Evolutionary conservation across 345 rosid genomes (phyloP), one percentile per base, ranked within the genome.

Genomic region (Noccaea bulbosa): DNA sequence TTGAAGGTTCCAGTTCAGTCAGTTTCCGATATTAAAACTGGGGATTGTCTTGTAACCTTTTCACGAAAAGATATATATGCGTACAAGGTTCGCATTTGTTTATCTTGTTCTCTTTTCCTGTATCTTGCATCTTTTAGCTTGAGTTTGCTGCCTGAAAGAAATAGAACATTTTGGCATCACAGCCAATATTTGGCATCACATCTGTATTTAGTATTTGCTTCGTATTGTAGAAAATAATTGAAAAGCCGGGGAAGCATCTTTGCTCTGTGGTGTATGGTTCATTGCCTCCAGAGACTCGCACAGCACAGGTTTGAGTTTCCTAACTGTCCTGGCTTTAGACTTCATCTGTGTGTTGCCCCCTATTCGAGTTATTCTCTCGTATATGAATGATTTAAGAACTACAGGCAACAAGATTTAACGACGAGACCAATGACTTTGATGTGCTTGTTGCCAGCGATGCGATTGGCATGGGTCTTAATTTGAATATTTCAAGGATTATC

Each of bases 361-460:
- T 1, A 6, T 22, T 34, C 7, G 43, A 59, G 39, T 5, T 59
- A 7, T 58, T 64, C 24, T 52, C 45, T 48, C 56, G 30, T 56
- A 35, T 71, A 62, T 53, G 59, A 67, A 72, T 66, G 62, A 66
- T 30, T 69, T 73, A 81, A 78, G 81, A 43, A 77, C 73, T 85
- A 81, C 93, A 93, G 97, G 97, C 98, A 24, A 83, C 87, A 7
- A 85, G 79, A 93, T 90, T 93, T 72, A 93, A 93, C 68, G 98
- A 93, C 49, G 83, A 71, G 67, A 83, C 82, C 76, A 90, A 85
- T 59, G 89, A 87, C 79, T 86, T 87, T 77, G 98, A 93, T 80
- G 96, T 93, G 73, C 96, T 93, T 81, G 98, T 93, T 76, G 93
- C 98, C 38, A 90, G 97, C 80, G 98, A 93, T 81, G 98, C 98